Evolutionary conservation across 2,329 filamentous ascomycete species (phyloP).

Genomic region (Exserohilum turcica): DNA sequence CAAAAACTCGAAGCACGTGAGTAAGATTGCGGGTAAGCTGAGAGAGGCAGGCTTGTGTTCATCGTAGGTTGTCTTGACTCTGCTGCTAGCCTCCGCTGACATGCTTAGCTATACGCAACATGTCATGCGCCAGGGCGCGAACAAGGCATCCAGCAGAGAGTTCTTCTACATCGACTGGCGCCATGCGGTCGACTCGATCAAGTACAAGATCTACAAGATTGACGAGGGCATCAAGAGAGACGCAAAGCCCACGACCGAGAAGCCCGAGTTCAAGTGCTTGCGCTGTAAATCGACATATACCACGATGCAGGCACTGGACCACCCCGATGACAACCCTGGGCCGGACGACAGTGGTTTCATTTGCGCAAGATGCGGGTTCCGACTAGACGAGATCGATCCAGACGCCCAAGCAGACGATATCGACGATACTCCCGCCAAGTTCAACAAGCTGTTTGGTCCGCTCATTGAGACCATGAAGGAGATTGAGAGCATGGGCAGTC

Average conservation of each 20-base stretch:
- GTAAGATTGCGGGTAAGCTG: constrained; percentile 84
- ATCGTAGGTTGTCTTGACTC: constrained; percentile 62
- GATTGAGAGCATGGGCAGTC: constrained; percentile 76
- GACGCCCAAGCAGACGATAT: constrained; percentile 36
- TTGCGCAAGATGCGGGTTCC: constrained; percentile 76
- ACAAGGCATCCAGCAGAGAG: constrained; percentile 80
- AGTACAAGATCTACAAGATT: constrained; percentile 87
- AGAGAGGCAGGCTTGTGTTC: constrained; percentile 84
- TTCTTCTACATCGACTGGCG: constrained; percentile 99
- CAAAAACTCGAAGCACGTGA: constrained; percentile 89
- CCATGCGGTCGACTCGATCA: constrained; percentile 92
- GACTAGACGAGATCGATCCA: constrained; percentile 53
- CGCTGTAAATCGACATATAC: constrained; percentile 87
- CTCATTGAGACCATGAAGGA: constrained; percentile 65
- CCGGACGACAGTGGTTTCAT: constrained; percentile 66
- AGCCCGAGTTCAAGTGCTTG: constrained; percentile 88
- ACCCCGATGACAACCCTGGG: constrained; percentile 61
- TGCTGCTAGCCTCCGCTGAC: constrained; percentile 19
- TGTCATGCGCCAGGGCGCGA: constrained; percentile 79
- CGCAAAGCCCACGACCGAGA: constrained; percentile 76
- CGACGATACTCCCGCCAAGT: constrained; percentile 51
- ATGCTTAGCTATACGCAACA: constrained; percentile 67
- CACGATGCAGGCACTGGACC: constrained; percentile 84
- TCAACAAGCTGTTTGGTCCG: constrained; percentile 81
- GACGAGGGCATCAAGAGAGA: constrained; percentile 87